Base-by-base conservation (phyloP, 2,329 filamentous ascomycete genomes). In the Claviceps paspali region DNA sequence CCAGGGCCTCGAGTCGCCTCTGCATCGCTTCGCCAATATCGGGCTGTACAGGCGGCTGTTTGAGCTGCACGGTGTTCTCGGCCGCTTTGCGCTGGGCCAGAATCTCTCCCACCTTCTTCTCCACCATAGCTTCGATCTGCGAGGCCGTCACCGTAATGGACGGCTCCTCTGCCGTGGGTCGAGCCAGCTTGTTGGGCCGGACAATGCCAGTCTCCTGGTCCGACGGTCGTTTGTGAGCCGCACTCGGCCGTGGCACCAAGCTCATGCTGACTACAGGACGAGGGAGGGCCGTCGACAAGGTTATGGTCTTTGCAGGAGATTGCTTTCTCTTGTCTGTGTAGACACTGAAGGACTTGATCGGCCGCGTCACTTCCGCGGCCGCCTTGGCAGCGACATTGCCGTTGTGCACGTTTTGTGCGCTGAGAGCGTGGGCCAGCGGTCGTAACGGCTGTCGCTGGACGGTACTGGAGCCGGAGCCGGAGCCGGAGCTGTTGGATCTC, bases 71-170 rank as follows among this genome's bases (percentile, higher is more conserved):
- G n/a, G n/a, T 45, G 34, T 55, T 53, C 41, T 69, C 59, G 12
- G 67, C 60, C 29, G 79, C 73, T 24, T 49, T 46, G 37, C 80
- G 74, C n/a, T 79, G 78, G 0, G 87, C 85, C 1, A 96, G 65
- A 26, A 91, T 86, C 60, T 94, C 86, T 41, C 81, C 79, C 1
- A 96, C 83, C 51, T 93, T 93, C 48, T 81, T 83, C 57, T 94
- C 83, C 1, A 96, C 85, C 61, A 95, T 77, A 28, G 86, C 83
- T 54, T 95, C 87, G 42, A 96, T 92, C 36, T 78, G 79, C 10
- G 76, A 79, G 14, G 77, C 72, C 0, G 78, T 80, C 7, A 84
- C 67, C 55, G 63, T 69, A 45, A 57, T 49, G 43, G 44, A 53
- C 22, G 47, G 39, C 17, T 48, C 49, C 45, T 46, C 59, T 43